phyloP scores from a whole-genome alignment of 768 basidiomycete genomes.

The Lentinus tigrinus region DNA sequence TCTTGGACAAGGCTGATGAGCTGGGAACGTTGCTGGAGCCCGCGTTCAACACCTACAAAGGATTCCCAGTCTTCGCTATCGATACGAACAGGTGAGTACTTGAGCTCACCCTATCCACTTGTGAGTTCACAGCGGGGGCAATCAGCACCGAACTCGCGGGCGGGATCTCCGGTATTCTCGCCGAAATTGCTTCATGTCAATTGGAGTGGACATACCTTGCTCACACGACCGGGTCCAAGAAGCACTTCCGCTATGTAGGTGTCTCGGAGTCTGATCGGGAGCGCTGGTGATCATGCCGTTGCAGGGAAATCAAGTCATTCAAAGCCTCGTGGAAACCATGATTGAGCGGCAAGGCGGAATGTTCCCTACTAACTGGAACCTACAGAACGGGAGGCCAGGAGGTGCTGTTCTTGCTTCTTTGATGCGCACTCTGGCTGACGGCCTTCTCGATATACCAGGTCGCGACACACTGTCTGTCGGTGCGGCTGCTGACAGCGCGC shows the following conservation, averaged over 20 bases:
- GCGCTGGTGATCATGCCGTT: not conserved
- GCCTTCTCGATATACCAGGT: not conserved
- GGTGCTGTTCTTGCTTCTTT: constrained; percentile 40
- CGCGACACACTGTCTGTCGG: constrained; percentile 50
- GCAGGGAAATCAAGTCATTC: constrained; percentile 51
- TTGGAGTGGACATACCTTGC: constrained; percentile 85
- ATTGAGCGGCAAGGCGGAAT: constrained; percentile 53
- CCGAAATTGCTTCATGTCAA: constrained; percentile 82
- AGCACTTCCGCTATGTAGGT: constrained; percentile 56
- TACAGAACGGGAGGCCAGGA: constrained; percentile 43
- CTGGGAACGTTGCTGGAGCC: constrained; percentile 69
- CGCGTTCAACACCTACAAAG: constrained; percentile 67
- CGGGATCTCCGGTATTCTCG: constrained; percentile 48
- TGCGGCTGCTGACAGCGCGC: constrained; percentile 67
- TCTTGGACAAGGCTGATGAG: constrained; percentile 69
- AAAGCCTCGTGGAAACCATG: constrained; percentile 46
- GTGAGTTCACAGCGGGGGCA: not conserved
- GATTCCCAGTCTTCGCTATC: constrained; percentile 68
- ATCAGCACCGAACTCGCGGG: constrained; percentile 39
- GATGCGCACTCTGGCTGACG: not conserved
- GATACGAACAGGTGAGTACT: constrained; percentile 55
- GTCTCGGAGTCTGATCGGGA: not conserved
- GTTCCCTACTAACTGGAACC: constrained; percentile 60
- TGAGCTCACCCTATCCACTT: not conserved
- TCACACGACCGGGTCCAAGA: constrained; percentile 68